These are phyloP conservation scores for Colletotrichum echinochloae DNA, from an alignment of 2,329 filamentous ascomycete species.

Conservation along the genomic window DNA sequence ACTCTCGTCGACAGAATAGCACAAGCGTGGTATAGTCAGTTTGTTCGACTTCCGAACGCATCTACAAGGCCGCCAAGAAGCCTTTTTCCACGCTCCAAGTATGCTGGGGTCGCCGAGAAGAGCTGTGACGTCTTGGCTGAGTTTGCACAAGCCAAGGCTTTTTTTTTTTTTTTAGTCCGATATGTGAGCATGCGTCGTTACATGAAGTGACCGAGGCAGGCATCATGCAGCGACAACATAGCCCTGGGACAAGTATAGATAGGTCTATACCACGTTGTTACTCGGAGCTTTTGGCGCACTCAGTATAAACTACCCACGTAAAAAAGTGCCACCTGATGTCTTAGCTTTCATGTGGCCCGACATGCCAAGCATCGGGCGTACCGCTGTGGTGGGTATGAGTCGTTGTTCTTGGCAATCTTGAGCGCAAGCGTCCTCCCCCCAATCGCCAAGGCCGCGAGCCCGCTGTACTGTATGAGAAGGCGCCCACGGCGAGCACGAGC, in stretches of 20 bases:
- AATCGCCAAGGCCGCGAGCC: not conserved
- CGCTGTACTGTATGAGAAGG: not conserved
- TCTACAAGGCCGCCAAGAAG: conserved; percentile 20
- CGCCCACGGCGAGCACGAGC: not conserved
- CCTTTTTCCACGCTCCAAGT: conserved; percentile 15
- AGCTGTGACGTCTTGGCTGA: conserved; percentile 25
- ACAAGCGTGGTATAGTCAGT: not conserved
- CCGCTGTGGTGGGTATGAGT: not conserved
- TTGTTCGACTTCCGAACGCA: conserved; percentile 8
- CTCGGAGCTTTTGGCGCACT: not conserved
- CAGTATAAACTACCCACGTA: conserved; percentile 2
- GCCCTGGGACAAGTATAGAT: not conserved
- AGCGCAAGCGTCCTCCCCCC: not conserved
- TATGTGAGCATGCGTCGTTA: not conserved
- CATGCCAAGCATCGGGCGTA: conserved; percentile 8
- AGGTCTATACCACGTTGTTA: not conserved
- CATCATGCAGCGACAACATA: conserved; percentile 13
- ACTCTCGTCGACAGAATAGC: not conserved
- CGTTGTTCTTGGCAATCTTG: not conserved
- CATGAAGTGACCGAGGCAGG: conserved; percentile 14
- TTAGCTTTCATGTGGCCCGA: conserved; percentile 15
- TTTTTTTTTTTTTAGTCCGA: not conserved
- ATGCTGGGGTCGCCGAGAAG: not conserved
- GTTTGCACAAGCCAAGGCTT: conserved; percentile 15
- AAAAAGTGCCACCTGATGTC: conserved; percentile 15